A percentile compares a stretch with the other conserved stretches of the same genome.
These are phyloP conservation scores for Schoenoplectus tabernaemontani DNA, from an alignment of 202 grass and related monocot genomes.

Conservation along the genomic window DNA sequence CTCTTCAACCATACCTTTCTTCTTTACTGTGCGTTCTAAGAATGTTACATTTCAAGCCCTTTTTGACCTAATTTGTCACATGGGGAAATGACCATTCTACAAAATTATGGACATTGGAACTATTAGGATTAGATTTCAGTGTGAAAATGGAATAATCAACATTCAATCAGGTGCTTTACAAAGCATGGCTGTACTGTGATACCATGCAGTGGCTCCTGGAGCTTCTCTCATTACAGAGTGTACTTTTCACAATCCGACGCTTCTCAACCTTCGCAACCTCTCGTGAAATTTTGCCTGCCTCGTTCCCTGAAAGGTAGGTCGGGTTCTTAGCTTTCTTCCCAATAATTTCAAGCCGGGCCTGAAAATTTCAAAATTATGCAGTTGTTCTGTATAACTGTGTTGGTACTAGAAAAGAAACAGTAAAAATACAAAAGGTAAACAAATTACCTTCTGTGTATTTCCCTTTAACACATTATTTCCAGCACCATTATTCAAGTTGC, in stretches of 20 bases:
- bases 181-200: not conserved
- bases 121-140: not conserved
- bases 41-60: not conserved
- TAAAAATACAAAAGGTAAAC: not conserved
- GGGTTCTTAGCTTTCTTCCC: slow-evolving; percentile 94
- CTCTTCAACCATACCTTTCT: not conserved
- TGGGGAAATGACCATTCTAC: too few relatives aligned
- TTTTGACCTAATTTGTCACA: too few relatives aligned
- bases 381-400: slow-evolving; percentile 7
- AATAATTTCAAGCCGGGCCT: slow-evolving; percentile 72
- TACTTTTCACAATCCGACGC: slow-evolving; percentile 68
- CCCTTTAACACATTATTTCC: slow-evolving; percentile 34
- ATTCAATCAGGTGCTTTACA: not conserved
- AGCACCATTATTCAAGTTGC: slow-evolving; percentile 24
- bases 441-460: slow-evolving; percentile 54
- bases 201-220: slow-evolving; percentile 93
- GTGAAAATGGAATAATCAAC: not conserved
- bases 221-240: slow-evolving; percentile 89
- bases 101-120: too few relatives aligned
- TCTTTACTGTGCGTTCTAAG: too few relatives aligned
- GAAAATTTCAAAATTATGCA: not conserved
- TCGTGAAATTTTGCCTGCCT: slow-evolving; percentile 67
- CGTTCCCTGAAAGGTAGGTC: slow-evolving; percentile 68
- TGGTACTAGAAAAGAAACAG: not conserved
- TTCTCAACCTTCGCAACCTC: slow-evolving; percentile 92